Evolutionary conservation across 2,329 filamentous ascomycete genomes (phyloP).

Genomic region (Ascochyta viciae-villosae): DNA sequence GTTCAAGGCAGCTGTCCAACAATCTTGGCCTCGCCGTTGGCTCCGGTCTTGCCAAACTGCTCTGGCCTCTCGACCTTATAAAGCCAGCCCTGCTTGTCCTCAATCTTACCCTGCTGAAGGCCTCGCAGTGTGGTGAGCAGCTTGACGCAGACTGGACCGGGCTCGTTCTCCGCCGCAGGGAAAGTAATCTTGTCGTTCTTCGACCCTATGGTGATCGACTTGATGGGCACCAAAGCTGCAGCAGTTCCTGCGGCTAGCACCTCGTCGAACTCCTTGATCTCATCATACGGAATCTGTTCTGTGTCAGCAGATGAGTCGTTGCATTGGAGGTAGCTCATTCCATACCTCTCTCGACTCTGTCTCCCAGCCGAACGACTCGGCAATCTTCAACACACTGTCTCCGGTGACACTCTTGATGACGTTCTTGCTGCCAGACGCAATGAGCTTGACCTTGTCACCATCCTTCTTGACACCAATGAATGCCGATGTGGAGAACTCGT

Average conservation of each 20-base stretch:
- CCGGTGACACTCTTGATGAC: constrained; percentile 89
- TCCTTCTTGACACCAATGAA: constrained; percentile 81
- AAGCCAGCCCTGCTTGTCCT: constrained; percentile 81
- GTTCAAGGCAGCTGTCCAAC: constrained; percentile 46
- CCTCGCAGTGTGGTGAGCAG: constrained; percentile 80
- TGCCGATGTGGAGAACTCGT: constrained; percentile 94
- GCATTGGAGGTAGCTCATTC: constrained; percentile 3
- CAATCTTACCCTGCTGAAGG: constrained; percentile 81
- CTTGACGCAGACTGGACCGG: constrained; percentile 75
- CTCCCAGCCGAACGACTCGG: constrained; percentile 78
- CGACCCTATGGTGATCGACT: constrained; percentile 79
- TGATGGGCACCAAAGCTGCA: constrained; percentile 88
- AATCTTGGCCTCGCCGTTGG: constrained; percentile 31
- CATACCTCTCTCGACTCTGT: constrained; percentile 76
- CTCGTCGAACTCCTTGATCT: constrained; percentile 71
- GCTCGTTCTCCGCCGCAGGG: constrained; percentile 66
- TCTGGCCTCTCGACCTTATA: constrained; percentile 52
- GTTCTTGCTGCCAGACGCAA: constrained; percentile 85
- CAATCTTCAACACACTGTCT: constrained; percentile 79
- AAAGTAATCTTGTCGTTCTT: constrained; percentile 64
- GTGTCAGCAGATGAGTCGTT: neutral
- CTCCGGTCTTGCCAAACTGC: constrained; percentile 42
- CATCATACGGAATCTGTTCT: constrained; percentile 68
- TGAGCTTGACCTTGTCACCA: constrained; percentile 70
- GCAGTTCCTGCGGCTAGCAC: constrained; percentile 93